A percentile compares a stretch with the other conserved stretches of the same genome.
phyloP scores from a whole-genome alignment of 129 eudicot genomes.

The Lactuca saligna region DNA sequence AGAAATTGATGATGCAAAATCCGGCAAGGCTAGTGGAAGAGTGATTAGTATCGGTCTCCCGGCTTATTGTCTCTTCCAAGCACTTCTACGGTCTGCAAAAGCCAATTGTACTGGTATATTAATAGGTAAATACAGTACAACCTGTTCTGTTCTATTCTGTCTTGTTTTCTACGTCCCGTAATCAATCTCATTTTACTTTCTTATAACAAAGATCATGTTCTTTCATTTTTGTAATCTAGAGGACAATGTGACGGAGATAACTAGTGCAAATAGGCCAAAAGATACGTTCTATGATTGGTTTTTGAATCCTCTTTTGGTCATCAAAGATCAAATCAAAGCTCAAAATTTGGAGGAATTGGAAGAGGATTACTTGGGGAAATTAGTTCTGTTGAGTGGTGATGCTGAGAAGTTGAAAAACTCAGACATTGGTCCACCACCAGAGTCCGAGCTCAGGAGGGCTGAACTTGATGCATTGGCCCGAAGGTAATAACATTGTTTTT shows the following conservation, averaged over 20 bases:
- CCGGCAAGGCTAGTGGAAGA: slow-evolving; percentile 53
- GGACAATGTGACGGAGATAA: slow-evolving; percentile 77
- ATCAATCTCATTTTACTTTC: neutral
- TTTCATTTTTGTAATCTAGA: slow-evolving; percentile 32
- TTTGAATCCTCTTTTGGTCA: slow-evolving; percentile 80
- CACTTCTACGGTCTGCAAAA: slow-evolving; percentile 72
- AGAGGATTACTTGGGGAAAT: slow-evolving; percentile 69
- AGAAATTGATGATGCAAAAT: slow-evolving; percentile 86
- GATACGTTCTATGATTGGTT: slow-evolving; percentile 87
- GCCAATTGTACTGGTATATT: slow-evolving; percentile 65
- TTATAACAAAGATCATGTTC: neutral
- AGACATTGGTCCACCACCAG: slow-evolving; percentile 54
- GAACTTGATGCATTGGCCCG: slow-evolving; percentile 84
- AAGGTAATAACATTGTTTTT: slow-evolving; percentile 47
- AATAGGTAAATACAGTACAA: slow-evolving; percentile 44
- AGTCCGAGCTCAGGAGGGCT: slow-evolving; percentile 68
- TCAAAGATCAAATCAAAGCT: slow-evolving; percentile 83
- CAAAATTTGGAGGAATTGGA: slow-evolving; percentile 62
- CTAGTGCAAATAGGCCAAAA: slow-evolving; percentile 67
- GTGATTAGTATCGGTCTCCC: slow-evolving; percentile 73
- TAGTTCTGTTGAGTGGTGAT: slow-evolving; percentile 61
- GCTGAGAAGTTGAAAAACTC: slow-evolving; percentile 50
- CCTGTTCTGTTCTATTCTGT: neutral
- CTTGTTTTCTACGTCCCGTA: too few species aligned
- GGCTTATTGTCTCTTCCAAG: slow-evolving; percentile 69